These are phyloP conservation scores for Beverwykella pulmonaria DNA, from an alignment of 495 filamentous ascomycete species.

Conservation along the genomic window DNA sequence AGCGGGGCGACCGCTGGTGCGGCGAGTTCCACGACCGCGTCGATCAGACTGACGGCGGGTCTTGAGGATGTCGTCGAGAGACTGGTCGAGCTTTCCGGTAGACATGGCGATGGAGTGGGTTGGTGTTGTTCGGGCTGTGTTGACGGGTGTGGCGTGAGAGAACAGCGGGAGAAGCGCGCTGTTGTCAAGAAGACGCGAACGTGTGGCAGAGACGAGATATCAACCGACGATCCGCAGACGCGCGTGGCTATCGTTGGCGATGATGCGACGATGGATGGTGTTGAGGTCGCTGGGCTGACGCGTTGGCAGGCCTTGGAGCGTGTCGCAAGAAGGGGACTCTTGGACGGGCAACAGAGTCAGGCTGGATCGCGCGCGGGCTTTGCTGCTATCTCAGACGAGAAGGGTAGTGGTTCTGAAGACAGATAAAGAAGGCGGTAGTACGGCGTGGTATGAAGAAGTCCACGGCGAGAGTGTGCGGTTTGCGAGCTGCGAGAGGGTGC, in stretches of 20 bases:
- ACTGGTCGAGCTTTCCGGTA: slow-evolving; percentile 86
- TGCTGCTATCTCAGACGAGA: background rate
- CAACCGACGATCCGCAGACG: background rate
- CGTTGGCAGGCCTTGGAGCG: background rate
- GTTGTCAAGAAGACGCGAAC: background rate
- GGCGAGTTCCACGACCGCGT: slow-evolving; percentile 54
- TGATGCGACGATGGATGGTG: background rate
- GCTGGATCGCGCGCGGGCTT: background rate
- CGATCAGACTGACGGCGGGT: slow-evolving; percentile 61
- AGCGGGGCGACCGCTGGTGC: slow-evolving; percentile 45
- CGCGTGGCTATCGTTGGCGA: background rate
- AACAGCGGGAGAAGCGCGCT: background rate
- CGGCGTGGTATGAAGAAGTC: background rate
- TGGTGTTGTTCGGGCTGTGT: slow-evolving; percentile 24
- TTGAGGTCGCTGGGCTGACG: slow-evolving; percentile 3
- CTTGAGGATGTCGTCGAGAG: slow-evolving; percentile 93
- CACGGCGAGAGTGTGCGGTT: background rate
- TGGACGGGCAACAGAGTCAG: background rate
- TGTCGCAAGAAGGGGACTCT: slow-evolving; percentile 2
- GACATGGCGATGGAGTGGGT: slow-evolving; percentile 24
- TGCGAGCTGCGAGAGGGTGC: background rate
- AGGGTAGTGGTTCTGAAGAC: background rate
- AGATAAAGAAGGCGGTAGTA: background rate
- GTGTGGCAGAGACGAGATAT: background rate
- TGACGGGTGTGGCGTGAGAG: background rate